Conservation (phyloP, 1,139 yeast genomes). For the Sugiyamaella sp. region DNA sequence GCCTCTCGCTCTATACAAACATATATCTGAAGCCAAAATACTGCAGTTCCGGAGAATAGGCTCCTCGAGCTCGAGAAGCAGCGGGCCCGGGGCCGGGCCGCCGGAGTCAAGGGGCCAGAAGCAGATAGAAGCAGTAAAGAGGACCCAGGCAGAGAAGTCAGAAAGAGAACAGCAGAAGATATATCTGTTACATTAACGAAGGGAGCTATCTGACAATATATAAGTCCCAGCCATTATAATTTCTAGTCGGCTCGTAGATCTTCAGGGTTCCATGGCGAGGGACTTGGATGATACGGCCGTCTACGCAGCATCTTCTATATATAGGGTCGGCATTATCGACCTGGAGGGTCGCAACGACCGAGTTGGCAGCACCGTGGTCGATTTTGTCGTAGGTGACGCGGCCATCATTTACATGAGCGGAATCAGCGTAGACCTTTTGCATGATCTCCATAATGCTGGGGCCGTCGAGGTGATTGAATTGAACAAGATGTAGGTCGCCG, state of each 20-base stretch:
- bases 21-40: too few species aligned
- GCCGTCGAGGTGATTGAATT: slow-evolving; percentile 50
- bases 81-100: too few species aligned
- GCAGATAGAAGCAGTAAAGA: too few species aligned
- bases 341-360: slow-evolving; percentile 25
- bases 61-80: too few species aligned
- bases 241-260: slow-evolving; percentile 31
- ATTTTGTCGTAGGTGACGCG: slow-evolving; percentile 38
- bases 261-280: slow-evolving; percentile 32
- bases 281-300: slow-evolving; percentile 39
- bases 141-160: too few species aligned
- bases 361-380: slow-evolving; percentile 14
- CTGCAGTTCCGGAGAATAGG: too few species aligned
- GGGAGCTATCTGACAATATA: slow-evolving; percentile 29
- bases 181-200: background rate
- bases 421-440: slow-evolving; percentile 59
- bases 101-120: too few species aligned
- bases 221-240: slow-evolving; percentile 40
- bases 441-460: slow-evolving; percentile 57
- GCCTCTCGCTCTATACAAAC: too few species aligned
- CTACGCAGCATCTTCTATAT: slow-evolving; percentile 44
- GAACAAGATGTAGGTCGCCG: slow-evolving; percentile 54
- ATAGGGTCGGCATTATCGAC: slow-evolving; percentile 31
- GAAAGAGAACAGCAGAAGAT: too few species aligned
- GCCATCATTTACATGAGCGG: slow-evolving; percentile 53